Evolutionary conservation across 2,329 filamentous ascomycete species (phyloP).

Genomic region (Penicillium sp.): DNA sequence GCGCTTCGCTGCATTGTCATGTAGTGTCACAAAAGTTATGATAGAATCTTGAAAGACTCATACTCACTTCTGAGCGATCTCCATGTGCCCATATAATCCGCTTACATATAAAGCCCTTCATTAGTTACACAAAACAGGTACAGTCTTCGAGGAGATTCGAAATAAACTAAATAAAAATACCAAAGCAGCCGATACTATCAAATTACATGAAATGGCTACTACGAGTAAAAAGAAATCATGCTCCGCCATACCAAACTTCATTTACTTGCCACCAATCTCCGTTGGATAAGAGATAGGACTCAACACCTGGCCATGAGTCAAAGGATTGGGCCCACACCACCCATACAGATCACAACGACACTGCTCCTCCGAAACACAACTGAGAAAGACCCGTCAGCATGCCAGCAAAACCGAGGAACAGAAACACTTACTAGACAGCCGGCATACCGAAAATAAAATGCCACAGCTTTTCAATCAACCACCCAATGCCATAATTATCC

Average conservation of each 20-base stretch:
- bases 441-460: conserved; percentile 18
- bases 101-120: background rate
- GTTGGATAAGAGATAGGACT: background rate
- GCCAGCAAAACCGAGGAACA: background rate
- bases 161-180: background rate
- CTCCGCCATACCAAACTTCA: background rate
- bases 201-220: background rate
- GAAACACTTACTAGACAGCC: conserved; percentile 11
- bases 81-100: background rate
- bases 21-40: background rate
- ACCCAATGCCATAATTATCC: conserved; percentile 13
- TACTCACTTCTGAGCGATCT: background rate
- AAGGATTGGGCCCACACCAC: conserved; percentile 13
- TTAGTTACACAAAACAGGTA: background rate
- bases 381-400: conserved; percentile 1
- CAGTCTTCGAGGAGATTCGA: background rate
- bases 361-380: conserved; percentile 8
- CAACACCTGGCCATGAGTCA: background rate
- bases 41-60: background rate
- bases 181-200: background rate
- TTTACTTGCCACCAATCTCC: background rate
- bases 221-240: background rate
- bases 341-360: conserved; percentile 16
- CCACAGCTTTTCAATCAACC: conserved; percentile 19
- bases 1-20: background rate